A percentile compares a stretch with the other conserved stretches of the same genome.
These are phyloP conservation scores for Pleurotus citrinopileatus DNA, from an alignment of 768 basidiomycete species.

Conservation along the genomic window DNA sequence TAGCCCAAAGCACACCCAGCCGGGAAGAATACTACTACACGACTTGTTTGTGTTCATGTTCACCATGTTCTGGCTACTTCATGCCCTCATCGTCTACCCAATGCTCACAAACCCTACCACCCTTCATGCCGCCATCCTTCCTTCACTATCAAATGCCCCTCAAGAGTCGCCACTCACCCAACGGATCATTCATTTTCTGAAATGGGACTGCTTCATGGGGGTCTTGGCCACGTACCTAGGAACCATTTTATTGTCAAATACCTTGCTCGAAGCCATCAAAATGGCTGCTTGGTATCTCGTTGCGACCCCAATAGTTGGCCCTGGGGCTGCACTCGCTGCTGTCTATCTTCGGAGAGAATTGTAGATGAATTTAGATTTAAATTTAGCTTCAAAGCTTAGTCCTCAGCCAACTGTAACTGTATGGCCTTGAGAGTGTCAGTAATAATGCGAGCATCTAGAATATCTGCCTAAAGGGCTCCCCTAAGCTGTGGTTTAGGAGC, in stretches of 20 bases:
- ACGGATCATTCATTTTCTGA: background rate
- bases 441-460: too few species aligned
- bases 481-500: too few species aligned
- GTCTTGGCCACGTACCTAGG: background rate
- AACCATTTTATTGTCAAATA: background rate
- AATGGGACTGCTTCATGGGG: slow-evolving; percentile 1
- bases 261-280: background rate
- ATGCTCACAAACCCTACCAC: background rate
- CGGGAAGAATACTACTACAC: background rate
- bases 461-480: too few species aligned
- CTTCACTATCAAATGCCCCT: background rate
- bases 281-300: background rate
- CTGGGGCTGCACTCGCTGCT: background rate
- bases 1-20: background rate
- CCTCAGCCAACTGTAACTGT: too few species aligned
- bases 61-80: background rate
- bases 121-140: background rate
- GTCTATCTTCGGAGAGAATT: background rate
- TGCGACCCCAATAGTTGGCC: background rate
- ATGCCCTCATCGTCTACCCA: background rate
- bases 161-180: background rate
- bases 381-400: too few species aligned
- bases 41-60: background rate
- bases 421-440: too few species aligned
- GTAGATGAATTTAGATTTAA: background rate